Evolutionary conservation across 2,329 filamentous ascomycete genomes (phyloP).

Genomic region (Calonectria pteridis): DNA sequence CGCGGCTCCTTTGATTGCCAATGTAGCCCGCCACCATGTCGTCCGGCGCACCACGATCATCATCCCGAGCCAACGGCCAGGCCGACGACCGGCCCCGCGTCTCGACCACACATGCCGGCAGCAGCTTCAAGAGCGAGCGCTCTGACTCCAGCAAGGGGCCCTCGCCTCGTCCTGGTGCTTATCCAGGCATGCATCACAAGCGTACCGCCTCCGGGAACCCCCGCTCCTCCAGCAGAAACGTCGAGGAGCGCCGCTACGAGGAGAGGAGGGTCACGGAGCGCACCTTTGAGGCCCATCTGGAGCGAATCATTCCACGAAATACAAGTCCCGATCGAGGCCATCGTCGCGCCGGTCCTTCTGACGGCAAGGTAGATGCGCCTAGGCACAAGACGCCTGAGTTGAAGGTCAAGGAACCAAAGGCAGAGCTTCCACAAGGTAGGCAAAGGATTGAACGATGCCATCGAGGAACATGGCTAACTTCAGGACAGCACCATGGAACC

Average conservation of each 20-base stretch:
- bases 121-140: constrained; percentile 51
- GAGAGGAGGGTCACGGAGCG: constrained; percentile 68
- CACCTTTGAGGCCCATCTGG: constrained; percentile 70
- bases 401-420: constrained; percentile 58
- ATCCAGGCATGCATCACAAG: constrained; percentile 61
- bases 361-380: constrained; percentile 54
- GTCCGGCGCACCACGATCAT: constrained; percentile 56
- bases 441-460: background rate
- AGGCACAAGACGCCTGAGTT: constrained; percentile 60
- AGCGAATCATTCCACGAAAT: constrained; percentile 65
- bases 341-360: constrained; percentile 52
- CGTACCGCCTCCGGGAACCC: constrained; percentile 69
- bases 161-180: constrained; percentile 50
- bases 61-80: constrained; percentile 56
- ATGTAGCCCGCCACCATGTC: constrained; percentile 58
- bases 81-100: constrained; percentile 54
- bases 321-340: constrained; percentile 71
- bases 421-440: constrained; percentile 65
- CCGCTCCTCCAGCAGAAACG: constrained; percentile 60
- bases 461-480: constrained; percentile 34
- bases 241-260: constrained; percentile 59
- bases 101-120: constrained; percentile 46
- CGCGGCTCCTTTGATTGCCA: constrained; percentile 35
- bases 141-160: constrained; percentile 53
- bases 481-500: constrained; percentile 75